These are phyloP conservation scores for Chlorella sorokiniana DNA, from an alignment of 139 green algal species.

Conservation along the genomic window DNA sequence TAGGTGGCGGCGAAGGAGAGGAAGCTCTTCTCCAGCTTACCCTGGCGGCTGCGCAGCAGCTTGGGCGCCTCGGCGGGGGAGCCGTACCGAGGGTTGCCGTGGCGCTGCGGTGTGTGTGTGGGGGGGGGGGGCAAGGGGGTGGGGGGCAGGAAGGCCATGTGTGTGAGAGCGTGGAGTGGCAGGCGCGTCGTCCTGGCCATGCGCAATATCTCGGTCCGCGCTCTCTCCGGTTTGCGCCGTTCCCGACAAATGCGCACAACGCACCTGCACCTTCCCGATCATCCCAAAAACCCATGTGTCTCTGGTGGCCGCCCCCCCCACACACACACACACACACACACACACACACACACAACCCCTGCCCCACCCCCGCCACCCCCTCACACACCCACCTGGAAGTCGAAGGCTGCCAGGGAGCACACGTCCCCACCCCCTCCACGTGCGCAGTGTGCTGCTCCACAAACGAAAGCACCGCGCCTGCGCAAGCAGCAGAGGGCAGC, in stretches of 20 bases:
- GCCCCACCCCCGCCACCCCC: neutral
- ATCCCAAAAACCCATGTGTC: too few relatives aligned
- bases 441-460: constrained; percentile 69
- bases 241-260: too few relatives aligned
- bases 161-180: too few relatives aligned
- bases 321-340: neutral
- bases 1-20: constrained; percentile 90
- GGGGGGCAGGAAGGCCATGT: too few relatives aligned
- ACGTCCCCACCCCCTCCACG: constrained; percentile 89
- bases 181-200: too few relatives aligned
- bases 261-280: too few relatives aligned
- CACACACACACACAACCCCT: neutral
- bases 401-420: constrained; percentile 84
- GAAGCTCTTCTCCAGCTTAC: constrained; percentile 96
- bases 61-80: constrained; percentile 53
- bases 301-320: too few relatives aligned
- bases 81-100: constrained; percentile 89
- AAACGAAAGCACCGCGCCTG: constrained; percentile 84
- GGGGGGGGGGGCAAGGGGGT: neutral
- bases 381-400: constrained; percentile 46
- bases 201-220: too few relatives aligned
- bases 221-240: too few relatives aligned
- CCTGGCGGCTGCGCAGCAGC: constrained; percentile 66
- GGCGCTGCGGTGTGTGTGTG: constrained; percentile 40
- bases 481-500: neutral